Conservation (phyloP, 345 rosid species). For the Salix udensis region DNA sequence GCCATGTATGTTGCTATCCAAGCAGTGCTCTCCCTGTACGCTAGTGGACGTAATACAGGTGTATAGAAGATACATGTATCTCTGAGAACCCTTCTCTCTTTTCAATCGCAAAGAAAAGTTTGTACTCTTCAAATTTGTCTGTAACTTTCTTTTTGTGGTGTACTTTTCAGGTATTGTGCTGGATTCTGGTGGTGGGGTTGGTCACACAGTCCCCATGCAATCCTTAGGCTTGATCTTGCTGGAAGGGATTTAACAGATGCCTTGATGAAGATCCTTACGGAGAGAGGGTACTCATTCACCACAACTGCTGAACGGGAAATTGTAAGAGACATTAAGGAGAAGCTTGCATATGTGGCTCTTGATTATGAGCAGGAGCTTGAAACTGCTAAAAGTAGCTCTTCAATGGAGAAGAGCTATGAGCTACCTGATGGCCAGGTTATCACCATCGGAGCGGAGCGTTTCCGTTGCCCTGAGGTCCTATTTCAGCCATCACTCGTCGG, state of each 20-base stretch:
- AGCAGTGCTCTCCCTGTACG: conserved; percentile 48
- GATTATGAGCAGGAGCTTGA: conserved; percentile 37
- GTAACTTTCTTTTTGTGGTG: neutral
- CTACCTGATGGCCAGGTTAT: conserved; percentile 10
- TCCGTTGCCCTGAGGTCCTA: conserved; percentile 38
- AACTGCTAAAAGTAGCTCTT: conserved; percentile 37
- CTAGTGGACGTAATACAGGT: conserved; percentile 75
- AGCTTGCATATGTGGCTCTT: conserved; percentile 8
- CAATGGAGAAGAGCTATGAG: conserved; percentile 34
- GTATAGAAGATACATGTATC: conserved; percentile 1
- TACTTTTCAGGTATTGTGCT: conserved; percentile 6
- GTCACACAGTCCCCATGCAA: conserved; percentile 31
- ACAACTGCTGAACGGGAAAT: conserved; percentile 28
- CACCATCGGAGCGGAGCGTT: conserved; percentile 35
- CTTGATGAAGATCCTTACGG: conserved; percentile 57
- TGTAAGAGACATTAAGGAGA: neutral
- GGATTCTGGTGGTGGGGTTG: conserved; percentile 55
- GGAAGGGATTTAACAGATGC: conserved; percentile 60
- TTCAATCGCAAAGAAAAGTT: neutral
- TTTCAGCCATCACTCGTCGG: conserved; percentile 37
- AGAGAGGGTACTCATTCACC: conserved; percentile 38
- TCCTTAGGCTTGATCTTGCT: conserved; percentile 61
- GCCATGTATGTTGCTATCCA: neutral
- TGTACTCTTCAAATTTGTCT: neutral
- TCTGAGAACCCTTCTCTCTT: conserved; percentile 1